Conservation (phyloP, 352 stramenopile species). For the Phytophthora syringae region DNA sequence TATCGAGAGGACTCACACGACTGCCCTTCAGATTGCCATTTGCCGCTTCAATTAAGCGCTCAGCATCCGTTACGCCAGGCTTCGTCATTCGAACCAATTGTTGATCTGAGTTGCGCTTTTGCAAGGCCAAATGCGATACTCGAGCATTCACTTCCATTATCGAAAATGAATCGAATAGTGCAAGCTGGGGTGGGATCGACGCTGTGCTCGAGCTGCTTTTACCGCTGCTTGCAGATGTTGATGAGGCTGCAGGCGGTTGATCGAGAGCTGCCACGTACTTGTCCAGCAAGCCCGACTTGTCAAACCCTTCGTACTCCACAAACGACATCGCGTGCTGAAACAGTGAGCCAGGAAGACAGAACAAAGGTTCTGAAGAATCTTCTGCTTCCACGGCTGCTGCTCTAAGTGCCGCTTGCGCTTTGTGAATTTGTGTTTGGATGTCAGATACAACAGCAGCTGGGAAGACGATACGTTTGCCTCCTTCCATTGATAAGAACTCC, state of each 20-base stretch:
- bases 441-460: constrained; percentile 52
- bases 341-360: constrained; percentile 56
- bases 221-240: constrained; percentile 25
- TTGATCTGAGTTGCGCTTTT: constrained; percentile 52
- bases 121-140: constrained; percentile 65
- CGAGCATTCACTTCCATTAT: constrained; percentile 89
- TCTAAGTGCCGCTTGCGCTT: constrained; percentile 50
- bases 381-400: constrained; percentile 11
- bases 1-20: constrained; percentile 73
- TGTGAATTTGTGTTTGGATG: constrained; percentile 74
- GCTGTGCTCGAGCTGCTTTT: constrained; percentile 34
- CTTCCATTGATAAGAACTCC: constrained; percentile 80
- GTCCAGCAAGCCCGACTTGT: constrained; percentile 71
- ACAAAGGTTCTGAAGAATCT: constrained; percentile 21
- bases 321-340: constrained; percentile 78
- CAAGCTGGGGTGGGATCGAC: constrained; percentile 74
- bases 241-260: constrained; percentile 35
- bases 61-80: constrained; percentile 34
- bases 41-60: constrained; percentile 42
- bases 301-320: constrained; percentile 75
- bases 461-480: constrained; percentile 67
- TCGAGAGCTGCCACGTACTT: constrained; percentile 82
- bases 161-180: constrained; percentile 85
- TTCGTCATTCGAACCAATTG: constrained; percentile 51
- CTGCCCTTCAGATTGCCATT: constrained; percentile 41